Percentiles rank a stretch among this genome's conserved stretches.
Conservation (phyloP, 306 rosid genomes). For the Calophaca sinica region DNA sequence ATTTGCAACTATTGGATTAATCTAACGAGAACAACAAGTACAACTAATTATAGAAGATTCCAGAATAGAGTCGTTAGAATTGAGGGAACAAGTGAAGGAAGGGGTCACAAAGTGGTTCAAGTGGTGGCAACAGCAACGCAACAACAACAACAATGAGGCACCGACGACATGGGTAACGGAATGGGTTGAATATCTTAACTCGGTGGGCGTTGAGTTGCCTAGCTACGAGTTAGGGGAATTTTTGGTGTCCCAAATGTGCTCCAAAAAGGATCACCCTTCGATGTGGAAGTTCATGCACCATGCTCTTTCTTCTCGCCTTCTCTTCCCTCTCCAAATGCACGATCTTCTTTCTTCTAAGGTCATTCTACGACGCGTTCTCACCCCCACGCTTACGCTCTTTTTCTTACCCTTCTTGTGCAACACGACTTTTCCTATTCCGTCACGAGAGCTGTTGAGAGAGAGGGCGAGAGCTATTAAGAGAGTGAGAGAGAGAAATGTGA, state of each 20-base stretch:
- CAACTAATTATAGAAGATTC: too few relatives aligned
- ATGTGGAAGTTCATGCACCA: conserved; percentile 68
- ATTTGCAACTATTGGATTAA: too few relatives aligned
- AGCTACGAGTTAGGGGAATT: conserved; percentile 64
- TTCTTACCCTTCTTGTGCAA: conserved; percentile 64
- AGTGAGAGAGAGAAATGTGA: too few relatives aligned
- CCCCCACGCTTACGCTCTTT: conserved; percentile 68
- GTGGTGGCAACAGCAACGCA: conserved; percentile 43
- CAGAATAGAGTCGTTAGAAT: too few relatives aligned
- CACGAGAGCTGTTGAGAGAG: too few relatives aligned
- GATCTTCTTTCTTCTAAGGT: conserved; percentile 61
- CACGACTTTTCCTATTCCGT: conserved; percentile 61
- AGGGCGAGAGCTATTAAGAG: too few relatives aligned
- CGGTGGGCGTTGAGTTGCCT: conserved; percentile 48
- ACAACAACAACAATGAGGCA: conserved; percentile 43
- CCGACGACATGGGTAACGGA: conserved; percentile 54
- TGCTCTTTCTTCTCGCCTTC: conserved; percentile 65
- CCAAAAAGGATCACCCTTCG: conserved; percentile 57
- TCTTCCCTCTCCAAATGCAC: conserved; percentile 67
- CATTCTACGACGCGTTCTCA: conserved; percentile 59
- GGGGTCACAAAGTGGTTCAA: conserved; percentile 46
- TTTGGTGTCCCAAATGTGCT: conserved; percentile 64
- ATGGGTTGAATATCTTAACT: conserved; percentile 45
- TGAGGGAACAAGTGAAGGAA: too few relatives aligned
- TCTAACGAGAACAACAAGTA: too few relatives aligned